Percentiles rank a stretch among this genome's conserved stretches.
Conservation (phyloP, 495 filamentous ascomycete genomes). For the Tuber magnatum region DNA sequence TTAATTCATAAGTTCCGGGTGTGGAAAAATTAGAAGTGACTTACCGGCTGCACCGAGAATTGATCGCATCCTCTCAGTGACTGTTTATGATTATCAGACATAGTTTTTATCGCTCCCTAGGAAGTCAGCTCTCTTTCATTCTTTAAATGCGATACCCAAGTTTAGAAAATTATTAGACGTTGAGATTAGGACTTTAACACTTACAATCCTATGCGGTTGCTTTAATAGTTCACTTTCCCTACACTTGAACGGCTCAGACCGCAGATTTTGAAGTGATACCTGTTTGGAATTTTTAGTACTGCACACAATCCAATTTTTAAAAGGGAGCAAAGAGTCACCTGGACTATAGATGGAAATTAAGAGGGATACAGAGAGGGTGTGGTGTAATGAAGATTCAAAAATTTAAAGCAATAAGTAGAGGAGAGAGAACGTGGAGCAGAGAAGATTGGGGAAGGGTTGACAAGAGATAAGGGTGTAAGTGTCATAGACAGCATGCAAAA, state of each 20-base stretch:
- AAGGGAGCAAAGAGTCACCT: background rate
- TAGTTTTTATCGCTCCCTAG: background rate
- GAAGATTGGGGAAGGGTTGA: background rate
- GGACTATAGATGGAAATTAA: background rate
- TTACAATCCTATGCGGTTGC: background rate
- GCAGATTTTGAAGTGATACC: background rate
- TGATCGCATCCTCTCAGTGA: background rate
- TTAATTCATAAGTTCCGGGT: background rate
- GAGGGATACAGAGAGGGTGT: background rate
- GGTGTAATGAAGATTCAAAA: background rate
- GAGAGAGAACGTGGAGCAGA: background rate
- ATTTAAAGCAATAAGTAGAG: background rate
- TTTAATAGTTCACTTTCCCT: background rate
- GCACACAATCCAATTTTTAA: background rate
- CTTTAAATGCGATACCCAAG: background rate
- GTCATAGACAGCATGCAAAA: background rate
- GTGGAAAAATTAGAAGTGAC: background rate
- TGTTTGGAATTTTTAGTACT: background rate
- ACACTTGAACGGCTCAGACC: background rate
- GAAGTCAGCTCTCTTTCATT: background rate
- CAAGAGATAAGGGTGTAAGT: background rate
- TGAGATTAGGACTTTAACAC: background rate
- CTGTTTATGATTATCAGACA: background rate
- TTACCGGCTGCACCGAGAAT: background rate
- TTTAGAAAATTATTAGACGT: background rate